Evolutionary conservation across 2,329 filamentous ascomycete genomes (phyloP).

Genomic region (Fusarium anthophilum): DNA sequence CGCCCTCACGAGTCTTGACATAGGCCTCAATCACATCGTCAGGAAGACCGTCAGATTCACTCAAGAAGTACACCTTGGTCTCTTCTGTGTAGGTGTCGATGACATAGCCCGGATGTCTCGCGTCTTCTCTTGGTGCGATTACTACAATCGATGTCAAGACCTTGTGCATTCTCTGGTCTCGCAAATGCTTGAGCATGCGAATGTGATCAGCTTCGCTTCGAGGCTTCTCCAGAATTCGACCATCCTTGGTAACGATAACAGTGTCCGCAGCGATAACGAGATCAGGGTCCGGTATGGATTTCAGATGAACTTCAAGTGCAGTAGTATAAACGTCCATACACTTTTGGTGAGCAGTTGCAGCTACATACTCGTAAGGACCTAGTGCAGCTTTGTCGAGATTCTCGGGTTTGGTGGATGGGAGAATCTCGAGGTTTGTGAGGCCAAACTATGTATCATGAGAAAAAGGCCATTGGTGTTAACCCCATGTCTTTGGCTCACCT

Average conservation of each 20-base stretch:
- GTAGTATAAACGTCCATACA: slow-evolving; percentile 74
- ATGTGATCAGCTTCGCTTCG: slow-evolving; percentile 82
- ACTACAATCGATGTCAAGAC: slow-evolving; percentile 87
- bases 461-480: not conserved
- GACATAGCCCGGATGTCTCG: slow-evolving; percentile 85
- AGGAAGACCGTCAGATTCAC: slow-evolving; percentile 62
- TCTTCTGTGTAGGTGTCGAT: slow-evolving; percentile 86
- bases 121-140: slow-evolving; percentile 84
- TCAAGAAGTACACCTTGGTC: slow-evolving; percentile 88
- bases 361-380: slow-evolving; percentile 89
- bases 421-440: slow-evolving; percentile 82
- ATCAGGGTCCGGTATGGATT: slow-evolving; percentile 72
- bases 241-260: slow-evolving; percentile 79
- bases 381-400: slow-evolving; percentile 80
- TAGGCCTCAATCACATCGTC: slow-evolving; percentile 87
- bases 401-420: slow-evolving; percentile 85
- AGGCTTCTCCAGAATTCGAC: slow-evolving; percentile 91
- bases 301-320: slow-evolving; percentile 54
- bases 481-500: slow-evolving; percentile 54
- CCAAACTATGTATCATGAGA: slow-evolving; percentile 67
- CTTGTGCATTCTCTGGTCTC: slow-evolving; percentile 80
- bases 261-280: slow-evolving; percentile 93
- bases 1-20: slow-evolving; percentile 87
- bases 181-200: slow-evolving; percentile 81
- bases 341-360: slow-evolving; percentile 86